Conservation (phyloP, 1,284 basidiomycete species). For the Kwoniella shivajii region DNA sequence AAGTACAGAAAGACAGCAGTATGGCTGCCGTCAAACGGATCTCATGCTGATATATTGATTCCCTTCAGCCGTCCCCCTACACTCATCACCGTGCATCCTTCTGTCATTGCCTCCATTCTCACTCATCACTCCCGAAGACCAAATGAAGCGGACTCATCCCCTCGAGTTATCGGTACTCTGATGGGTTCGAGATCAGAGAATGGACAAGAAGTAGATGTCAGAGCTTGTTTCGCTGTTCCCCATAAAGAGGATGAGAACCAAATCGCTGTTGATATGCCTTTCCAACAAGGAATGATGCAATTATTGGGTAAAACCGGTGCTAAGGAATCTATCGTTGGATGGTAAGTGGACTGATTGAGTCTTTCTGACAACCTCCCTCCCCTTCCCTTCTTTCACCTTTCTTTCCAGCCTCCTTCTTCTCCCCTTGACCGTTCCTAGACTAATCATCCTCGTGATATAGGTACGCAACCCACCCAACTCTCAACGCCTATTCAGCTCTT, state of each 20-base stretch:
- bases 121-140: slow-evolving; percentile 94
- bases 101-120: slow-evolving; percentile 90
- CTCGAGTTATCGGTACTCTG: slow-evolving; percentile 91
- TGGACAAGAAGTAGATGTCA: slow-evolving; percentile 68
- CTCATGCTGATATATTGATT: slow-evolving; percentile 2
- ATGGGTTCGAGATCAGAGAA: slow-evolving; percentile 79
- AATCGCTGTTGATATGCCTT: slow-evolving; percentile 94
- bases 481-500: slow-evolving; percentile 94
- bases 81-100: slow-evolving; percentile 82
- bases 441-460: slow-evolving; percentile 53
- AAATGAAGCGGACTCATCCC: slow-evolving; percentile 56
- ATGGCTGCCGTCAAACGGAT: background rate
- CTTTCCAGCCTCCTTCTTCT: background rate
- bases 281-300: slow-evolving; percentile 91
- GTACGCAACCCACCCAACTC: slow-evolving; percentile 85
- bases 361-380: too few species aligned
- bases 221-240: slow-evolving; percentile 81
- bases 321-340: slow-evolving; percentile 55
- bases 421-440: too few species aligned
- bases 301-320: slow-evolving; percentile 59
- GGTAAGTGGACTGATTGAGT: slow-evolving; percentile 34
- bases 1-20: background rate
- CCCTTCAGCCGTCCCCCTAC: slow-evolving; percentile 63
- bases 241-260: slow-evolving; percentile 90
- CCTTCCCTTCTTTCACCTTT: too few species aligned